phyloP scores from a whole-genome alignment of 768 basidiomycete species.

The Boletales sp. region DNA sequence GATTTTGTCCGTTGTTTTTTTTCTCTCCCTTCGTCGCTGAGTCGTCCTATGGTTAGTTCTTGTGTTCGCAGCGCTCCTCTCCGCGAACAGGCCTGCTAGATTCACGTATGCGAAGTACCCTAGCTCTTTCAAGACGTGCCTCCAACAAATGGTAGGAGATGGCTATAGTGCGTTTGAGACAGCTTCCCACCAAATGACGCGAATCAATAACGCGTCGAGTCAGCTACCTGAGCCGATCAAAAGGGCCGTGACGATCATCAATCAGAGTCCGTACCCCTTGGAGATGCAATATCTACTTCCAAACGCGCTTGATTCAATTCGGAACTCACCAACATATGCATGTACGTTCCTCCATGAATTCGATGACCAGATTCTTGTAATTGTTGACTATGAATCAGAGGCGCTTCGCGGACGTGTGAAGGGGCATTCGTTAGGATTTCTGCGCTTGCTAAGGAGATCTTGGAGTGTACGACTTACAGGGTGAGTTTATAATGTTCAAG shows the following conservation, averaged over 20 bases:
- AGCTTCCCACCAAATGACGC: conserved; percentile 17
- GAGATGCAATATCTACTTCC: conserved; percentile 16
- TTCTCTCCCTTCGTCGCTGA: not conserved
- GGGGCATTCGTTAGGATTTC: conserved; percentile 12
- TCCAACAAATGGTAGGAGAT: conserved; percentile 21
- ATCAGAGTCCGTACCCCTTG: conserved; percentile 5
- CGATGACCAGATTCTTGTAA: not conserved
- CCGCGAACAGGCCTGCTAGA: conserved; percentile 5
- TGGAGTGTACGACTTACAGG: conserved; percentile 19
- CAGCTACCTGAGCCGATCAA: conserved; percentile 16
- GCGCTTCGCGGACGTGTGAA: conserved; percentile 15
- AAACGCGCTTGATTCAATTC: conserved; percentile 17
- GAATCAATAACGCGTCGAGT: conserved; percentile 17
- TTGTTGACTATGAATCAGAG: conserved; percentile 1
- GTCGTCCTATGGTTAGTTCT: not conserved
- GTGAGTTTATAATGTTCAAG: not conserved
- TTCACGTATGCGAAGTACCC: conserved; percentile 16
- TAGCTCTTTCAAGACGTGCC: conserved; percentile 19
- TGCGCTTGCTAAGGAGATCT: conserved; percentile 16
- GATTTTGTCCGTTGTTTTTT: conserved; percentile 13
- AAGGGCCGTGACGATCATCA: conserved; percentile 12
- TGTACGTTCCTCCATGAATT: conserved; percentile 1
- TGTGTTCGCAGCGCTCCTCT: conserved; percentile 2
- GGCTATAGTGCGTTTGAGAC: conserved; percentile 21
- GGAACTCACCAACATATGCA: conserved; percentile 16